Conservation (phyloP, 805 yeast species). For the Alloascoidea africana region DNA sequence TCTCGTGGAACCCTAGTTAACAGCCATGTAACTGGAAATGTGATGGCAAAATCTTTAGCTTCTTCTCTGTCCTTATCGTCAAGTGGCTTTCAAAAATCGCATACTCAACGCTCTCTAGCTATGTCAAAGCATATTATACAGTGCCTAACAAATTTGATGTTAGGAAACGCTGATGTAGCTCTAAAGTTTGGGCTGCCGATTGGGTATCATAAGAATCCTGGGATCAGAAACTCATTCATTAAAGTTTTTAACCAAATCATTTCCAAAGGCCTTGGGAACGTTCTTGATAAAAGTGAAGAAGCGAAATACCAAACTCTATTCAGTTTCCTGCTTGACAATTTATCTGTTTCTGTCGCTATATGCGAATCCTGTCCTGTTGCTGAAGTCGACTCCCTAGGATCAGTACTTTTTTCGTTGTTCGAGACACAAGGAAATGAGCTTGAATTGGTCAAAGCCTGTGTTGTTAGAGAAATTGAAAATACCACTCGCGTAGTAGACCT, state of each 20-base stretch:
- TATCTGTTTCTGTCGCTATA: slow-evolving; percentile 30
- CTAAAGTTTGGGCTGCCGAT: slow-evolving; percentile 60
- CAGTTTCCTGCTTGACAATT: slow-evolving; percentile 5
- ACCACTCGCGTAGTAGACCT: slow-evolving; percentile 57
- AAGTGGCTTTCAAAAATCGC: slow-evolving; percentile 24
- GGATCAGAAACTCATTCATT: slow-evolving; percentile 57
- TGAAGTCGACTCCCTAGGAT: slow-evolving; percentile 59
- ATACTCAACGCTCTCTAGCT: slow-evolving; percentile 32
- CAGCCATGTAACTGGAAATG: slow-evolving; percentile 5
- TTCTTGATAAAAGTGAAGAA: not conserved
- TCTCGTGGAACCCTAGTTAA: slow-evolving; percentile 2
- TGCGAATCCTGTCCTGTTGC: slow-evolving; percentile 49
- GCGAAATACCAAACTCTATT: not conserved
- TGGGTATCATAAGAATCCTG: slow-evolving; percentile 55
- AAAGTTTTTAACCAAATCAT: slow-evolving; percentile 63
- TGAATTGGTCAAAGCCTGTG: slow-evolving; percentile 33
- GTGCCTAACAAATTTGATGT: slow-evolving; percentile 53
- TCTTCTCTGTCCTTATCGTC: slow-evolving; percentile 6
- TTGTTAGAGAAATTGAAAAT: slow-evolving; percentile 44
- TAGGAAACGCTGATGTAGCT: slow-evolving; percentile 65
- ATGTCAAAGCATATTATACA: slow-evolving; percentile 32
- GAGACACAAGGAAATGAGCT: slow-evolving; percentile 20
- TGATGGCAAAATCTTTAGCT: slow-evolving; percentile 6
- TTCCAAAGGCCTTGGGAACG: slow-evolving; percentile 14
- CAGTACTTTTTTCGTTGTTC: slow-evolving; percentile 42